Conservation (phyloP, 129 eudicot species). For the Apium graveolens region DNA sequence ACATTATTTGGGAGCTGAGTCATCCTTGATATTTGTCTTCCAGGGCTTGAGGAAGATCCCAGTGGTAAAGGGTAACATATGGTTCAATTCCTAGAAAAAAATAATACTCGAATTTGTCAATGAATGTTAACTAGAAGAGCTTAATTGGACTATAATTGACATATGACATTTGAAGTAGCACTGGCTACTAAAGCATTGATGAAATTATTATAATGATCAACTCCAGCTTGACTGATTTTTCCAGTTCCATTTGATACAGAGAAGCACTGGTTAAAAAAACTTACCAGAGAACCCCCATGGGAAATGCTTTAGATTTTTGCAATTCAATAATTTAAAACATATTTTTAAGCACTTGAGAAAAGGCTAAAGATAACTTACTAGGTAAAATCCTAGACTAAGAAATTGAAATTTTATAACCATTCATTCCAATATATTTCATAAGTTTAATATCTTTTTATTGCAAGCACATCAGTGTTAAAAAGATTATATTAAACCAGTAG, state of each 20-base stretch:
- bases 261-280: background rate
- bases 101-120: background rate
- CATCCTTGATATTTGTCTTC: no score
- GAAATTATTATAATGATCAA: conserved; percentile 72
- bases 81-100: no score
- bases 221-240: conserved; percentile 83
- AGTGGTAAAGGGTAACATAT: no score
- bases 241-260: no score
- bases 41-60: no score
- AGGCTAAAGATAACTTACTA: conserved; percentile 40
- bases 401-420: conserved; percentile 85
- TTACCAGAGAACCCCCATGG: background rate
- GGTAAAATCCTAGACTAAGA: conserved; percentile 93
- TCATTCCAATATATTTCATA: conserved; percentile 91
- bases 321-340: no score
- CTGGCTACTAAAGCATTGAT: conserved; percentile 70
- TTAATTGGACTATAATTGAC: background rate
- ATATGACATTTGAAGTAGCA: conserved; percentile 26
- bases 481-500: background rate
- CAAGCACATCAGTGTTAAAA: conserved; percentile 5
- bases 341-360: no score
- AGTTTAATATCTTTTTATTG: conserved; percentile 68
- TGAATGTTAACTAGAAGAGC: background rate
- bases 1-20: no score
- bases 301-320: no score